Evolutionary conservation across 148 eudicot genomes (phyloP), one percentile per base, ranked within the genome.

Genomic region (Dysphania ambrosioides): DNA sequence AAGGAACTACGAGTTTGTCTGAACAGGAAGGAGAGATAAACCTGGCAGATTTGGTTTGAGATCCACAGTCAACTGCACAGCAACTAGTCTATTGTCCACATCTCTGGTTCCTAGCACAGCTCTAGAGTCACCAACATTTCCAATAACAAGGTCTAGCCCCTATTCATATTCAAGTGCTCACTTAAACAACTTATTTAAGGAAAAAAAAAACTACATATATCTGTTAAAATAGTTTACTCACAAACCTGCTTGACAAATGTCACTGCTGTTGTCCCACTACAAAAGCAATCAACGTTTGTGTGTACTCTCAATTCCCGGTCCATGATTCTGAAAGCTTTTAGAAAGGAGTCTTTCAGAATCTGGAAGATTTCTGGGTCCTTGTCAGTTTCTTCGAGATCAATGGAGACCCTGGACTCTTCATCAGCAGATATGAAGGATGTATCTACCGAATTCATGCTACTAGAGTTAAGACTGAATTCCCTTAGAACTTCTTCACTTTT

Each of bases 11-110:
- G 40, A 36, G 40, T 29, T 10, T 27, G 34, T 6, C 44, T 15
- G 35, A 42, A 57, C 13, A 55, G 34, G 24, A 23, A n/a, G 19
- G 34, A 64, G 80, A 72, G 66, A 56, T 36, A 71, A 30, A 94
- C 98, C 97, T 80, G 98, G 98, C 80, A 95, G 97, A 86, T 88
- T 89, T 68, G 98, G 98, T 75, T 95, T 95, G 67, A 95, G 97
- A 85, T 95, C 98, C 68, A 92, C 93, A 24, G 98, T 95, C 77
- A 95, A 81, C 87, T 92, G 98, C 49, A 92, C 85, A 42, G 98
- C 90, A 78, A 79, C 66, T 73, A 95, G 88, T 70, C 74, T 79
- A 83, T 83, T 80, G 73, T 87, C 86, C 68, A 79, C 71, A 65
- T 85, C 89, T 86, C 97, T 88, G 18, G 91, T 92, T 72, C 89